A percentile compares a stretch with the other conserved stretches of the same genome.
phyloP scores from a whole-genome alignment of 495 filamentous ascomycete genomes.

The Penicillium cataractarum region DNA sequence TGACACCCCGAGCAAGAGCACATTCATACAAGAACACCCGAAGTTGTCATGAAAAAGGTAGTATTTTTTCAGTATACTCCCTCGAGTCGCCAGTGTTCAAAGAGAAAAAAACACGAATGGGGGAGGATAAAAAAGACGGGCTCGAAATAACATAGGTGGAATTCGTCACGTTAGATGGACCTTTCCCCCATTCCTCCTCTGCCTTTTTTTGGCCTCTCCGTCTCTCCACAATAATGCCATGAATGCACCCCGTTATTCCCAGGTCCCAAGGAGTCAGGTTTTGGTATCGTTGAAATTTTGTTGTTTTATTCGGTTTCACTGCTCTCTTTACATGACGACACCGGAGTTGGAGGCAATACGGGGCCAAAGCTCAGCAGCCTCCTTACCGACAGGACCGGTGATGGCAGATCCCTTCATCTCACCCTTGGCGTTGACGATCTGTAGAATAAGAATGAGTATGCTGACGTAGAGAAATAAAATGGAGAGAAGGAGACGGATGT shows the following conservation, averaged over 20 bases:
- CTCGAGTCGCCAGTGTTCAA: constrained; percentile 34
- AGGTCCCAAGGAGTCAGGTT: constrained; percentile 38
- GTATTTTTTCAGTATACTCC: constrained; percentile 32
- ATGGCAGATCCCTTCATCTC: constrained; percentile 99
- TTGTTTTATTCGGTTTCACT: constrained; percentile 34
- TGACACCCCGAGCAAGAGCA: constrained; percentile 1
- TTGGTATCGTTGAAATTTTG: constrained; percentile 49
- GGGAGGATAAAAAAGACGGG: constrained; percentile 28
- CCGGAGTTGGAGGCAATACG: constrained; percentile 99
- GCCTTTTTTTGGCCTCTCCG: constrained; percentile 11
- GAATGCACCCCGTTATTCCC: constrained; percentile 36
- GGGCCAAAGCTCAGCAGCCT: constrained; percentile 99
- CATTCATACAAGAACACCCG: neutral
- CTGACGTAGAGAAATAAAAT: neutral
- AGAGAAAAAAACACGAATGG: constrained; percentile 35
- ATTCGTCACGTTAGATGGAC: constrained; percentile 35
- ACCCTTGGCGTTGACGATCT: constrained; percentile 99
- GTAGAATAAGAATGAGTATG: constrained; percentile 4
- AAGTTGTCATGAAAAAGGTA: constrained; percentile 25
- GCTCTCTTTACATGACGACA: constrained; percentile 91
- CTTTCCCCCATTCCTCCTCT: constrained; percentile 19
- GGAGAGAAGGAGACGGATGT: neutral
- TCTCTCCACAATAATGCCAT: constrained; percentile 32
- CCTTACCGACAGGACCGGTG: constrained; percentile 98
- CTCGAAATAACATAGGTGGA: constrained; percentile 37